Evolutionary conservation across 1,284 basidiomycete genomes (phyloP), one percentile per base, ranked within the genome.

Genomic region (Irpex lacteus): DNA sequence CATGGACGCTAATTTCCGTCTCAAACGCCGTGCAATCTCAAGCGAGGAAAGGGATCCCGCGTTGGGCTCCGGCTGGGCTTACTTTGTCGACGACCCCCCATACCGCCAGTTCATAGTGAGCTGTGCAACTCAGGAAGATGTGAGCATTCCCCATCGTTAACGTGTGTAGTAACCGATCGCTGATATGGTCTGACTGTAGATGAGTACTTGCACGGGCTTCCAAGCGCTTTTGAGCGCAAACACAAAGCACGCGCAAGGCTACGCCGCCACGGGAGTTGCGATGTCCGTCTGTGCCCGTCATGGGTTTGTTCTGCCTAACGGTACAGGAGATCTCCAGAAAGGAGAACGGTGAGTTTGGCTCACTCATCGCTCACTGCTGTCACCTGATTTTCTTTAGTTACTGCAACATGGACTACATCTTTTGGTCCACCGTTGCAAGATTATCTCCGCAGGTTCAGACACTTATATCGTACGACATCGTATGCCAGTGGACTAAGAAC

Each of bases 251-350:
- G 60, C 59, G 1, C 64, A 68, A 34, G 71, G 70, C 0, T 67
- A 69, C 15, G 54, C 59, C 1, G 54, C 69, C 4, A 71, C 70
- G 0, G 71, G 73, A 5, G 64, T 73, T 1, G 70, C 66, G 0
- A 65, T 63, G 0, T 63, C 67, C 2, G 61, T 68, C 4, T 72
- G 71, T 58, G 56, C 68, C 3, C 69, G 69, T 0, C 72, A 74
- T 60, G 67, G 63, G 5, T 65, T 72, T 54, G 65, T 70, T 21
- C 66, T 66, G 0, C 66, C 67, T 1, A 70, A 67, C 38, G 69
- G 69, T 0, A 61, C 70, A 0, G 70, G 69, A 3, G 71, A 73
- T 61, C 62, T 73, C 2, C 70, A 73, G 62, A 66, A 67, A 36
- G 72, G 71, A 5, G 72, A 73, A 60, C 19, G 68, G 70, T 72